Conservation (phyloP, 805 yeast genomes). For the Tanozyma kutaoensis region DNA sequence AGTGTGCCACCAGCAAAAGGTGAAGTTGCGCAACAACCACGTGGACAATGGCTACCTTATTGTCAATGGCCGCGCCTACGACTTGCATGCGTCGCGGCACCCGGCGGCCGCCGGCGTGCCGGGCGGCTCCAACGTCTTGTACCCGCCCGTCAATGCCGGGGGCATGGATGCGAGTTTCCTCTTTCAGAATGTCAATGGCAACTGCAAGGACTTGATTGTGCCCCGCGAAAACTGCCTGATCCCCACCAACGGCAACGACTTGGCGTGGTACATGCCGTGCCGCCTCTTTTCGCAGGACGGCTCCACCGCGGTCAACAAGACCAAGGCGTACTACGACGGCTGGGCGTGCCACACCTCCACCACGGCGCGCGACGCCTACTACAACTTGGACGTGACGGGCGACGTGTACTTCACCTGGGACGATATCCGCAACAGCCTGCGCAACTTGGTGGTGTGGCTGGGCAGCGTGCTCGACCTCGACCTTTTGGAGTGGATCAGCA, state of each 20-base stretch:
- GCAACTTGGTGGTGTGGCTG: conserved; percentile 78
- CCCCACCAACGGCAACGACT: conserved; percentile 44
- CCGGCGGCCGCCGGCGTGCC: conserved; percentile 74
- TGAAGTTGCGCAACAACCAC: conserved; percentile 47
- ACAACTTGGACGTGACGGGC: conserved; percentile 44
- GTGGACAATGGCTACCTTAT: conserved; percentile 50
- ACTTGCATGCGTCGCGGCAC: conserved; percentile 56
- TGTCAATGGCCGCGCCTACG: conserved; percentile 74
- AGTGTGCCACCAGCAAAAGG: conserved; percentile 40
- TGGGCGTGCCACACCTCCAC: conserved; percentile 72
- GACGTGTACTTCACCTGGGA: conserved; percentile 88
- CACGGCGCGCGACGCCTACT: conserved; percentile 56
- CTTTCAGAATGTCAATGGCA: conserved; percentile 86
- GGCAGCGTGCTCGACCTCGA: conserved; percentile 81
- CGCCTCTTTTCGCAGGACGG: conserved; percentile 59
- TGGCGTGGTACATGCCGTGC: conserved; percentile 98
- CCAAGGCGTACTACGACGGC: conserved; percentile 57
- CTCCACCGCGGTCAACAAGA: conserved; percentile 49
- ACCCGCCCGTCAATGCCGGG: conserved; percentile 81
- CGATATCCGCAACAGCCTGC: conserved; percentile 47
- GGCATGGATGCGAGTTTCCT: conserved; percentile 75
- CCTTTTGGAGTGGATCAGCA: conserved; percentile 62
- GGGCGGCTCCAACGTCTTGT: conserved; percentile 57
- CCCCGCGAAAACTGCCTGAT: conserved; percentile 62
- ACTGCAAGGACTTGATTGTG: conserved; percentile 65